phyloP scores from a whole-genome alignment of 345 rosid genomes.

The Adansonia digitata region DNA sequence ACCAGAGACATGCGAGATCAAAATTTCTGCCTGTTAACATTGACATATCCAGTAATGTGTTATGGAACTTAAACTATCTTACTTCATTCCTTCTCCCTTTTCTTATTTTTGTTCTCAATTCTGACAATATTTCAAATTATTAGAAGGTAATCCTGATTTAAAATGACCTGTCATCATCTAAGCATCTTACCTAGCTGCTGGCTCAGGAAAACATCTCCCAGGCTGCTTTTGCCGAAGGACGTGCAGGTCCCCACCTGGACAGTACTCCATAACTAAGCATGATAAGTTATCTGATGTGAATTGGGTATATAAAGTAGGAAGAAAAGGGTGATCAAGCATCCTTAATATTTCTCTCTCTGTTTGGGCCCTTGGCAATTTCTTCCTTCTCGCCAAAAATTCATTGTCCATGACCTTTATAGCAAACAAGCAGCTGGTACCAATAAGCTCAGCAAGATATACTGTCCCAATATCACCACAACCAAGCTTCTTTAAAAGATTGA shows the following conservation, averaged over 20 bases:
- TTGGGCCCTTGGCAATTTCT: constrained; percentile 88
- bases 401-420: constrained; percentile 97
- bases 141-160: not conserved
- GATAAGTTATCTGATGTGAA: constrained; percentile 79
- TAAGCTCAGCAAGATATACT: constrained; percentile 84
- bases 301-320: constrained; percentile 81
- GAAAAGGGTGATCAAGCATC: constrained; percentile 92
- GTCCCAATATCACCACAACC: constrained; percentile 98
- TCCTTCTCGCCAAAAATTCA: constrained; percentile 78
- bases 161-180: not conserved
- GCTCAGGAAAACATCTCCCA: constrained; percentile 69
- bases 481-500: constrained; percentile 81
- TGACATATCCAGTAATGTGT: not conserved
- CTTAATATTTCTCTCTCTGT: constrained; percentile 77
- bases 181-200: constrained; percentile 68
- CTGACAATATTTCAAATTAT: not conserved
- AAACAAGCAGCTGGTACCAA: constrained; percentile 61
- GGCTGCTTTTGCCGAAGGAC: constrained; percentile 90
- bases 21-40: not conserved
- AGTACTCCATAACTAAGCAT: constrained; percentile 92
- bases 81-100: not conserved
- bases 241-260: constrained; percentile 97
- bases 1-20: not conserved
- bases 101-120: not conserved
- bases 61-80: not conserved